Evolutionary conservation across 208 protist genomes (phyloP).

Genomic region (Wallacemonas sp.): DNA sequence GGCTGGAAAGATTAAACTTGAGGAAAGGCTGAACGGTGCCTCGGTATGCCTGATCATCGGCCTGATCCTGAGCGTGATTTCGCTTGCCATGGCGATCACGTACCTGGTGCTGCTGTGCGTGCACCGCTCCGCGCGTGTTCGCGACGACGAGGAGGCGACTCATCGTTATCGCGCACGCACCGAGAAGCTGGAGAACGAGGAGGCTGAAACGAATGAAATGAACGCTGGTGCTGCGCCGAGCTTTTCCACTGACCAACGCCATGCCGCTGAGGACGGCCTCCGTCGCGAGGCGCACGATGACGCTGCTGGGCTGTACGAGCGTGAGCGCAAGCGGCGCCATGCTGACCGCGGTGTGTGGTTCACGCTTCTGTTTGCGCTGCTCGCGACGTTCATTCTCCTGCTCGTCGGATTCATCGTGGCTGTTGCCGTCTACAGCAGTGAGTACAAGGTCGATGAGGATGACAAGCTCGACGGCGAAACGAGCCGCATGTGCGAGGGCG

Average conservation of each 20-base stretch:
- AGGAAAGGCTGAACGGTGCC: not conserved
- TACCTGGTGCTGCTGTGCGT: not conserved
- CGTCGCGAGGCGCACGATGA: constrained; percentile 10
- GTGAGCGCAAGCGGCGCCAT: constrained; percentile 11
- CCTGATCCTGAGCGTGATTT: not conserved
- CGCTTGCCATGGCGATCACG: not conserved
- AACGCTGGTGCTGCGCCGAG: not conserved
- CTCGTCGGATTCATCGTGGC: constrained; percentile 5
- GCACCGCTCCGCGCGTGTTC: constrained; percentile 5
- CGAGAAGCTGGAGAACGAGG: not conserved
- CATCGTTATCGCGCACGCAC: not conserved
- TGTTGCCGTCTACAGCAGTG: constrained; percentile 3
- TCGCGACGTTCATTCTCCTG: constrained; percentile 1
- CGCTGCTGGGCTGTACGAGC: not conserved
- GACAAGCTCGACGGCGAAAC: not conserved
- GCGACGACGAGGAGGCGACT: not conserved
- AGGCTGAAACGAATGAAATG: not conserved
- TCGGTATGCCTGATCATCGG: constrained; percentile 2
- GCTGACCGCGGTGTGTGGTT: constrained; percentile 7
- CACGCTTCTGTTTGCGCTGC: not conserved
- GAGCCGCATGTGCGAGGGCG: not conserved
- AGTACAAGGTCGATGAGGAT: constrained; percentile 10
- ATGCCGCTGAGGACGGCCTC: not conserved
- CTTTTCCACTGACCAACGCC: not conserved
- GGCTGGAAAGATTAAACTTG: not conserved